Conservation (phyloP, 345 rosid genomes). For the Gossypium stocksii region DNA sequence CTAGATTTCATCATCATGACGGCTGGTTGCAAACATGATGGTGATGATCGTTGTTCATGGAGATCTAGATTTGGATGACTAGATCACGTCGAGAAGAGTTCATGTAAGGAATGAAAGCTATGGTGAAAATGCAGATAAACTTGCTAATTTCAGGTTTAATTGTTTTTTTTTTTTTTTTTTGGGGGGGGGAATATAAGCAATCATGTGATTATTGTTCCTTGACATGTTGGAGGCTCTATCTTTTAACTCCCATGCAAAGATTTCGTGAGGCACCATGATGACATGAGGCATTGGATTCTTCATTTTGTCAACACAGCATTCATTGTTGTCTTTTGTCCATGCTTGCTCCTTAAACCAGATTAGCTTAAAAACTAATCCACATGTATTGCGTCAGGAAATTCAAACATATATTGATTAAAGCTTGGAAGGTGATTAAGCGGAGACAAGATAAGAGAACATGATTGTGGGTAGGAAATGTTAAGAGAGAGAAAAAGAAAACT, state of each 20-base stretch:
- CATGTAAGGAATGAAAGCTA: too few species aligned
- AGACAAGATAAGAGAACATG: slow-evolving; percentile 9
- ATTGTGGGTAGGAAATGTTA: not conserved
- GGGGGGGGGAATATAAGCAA: not conserved
- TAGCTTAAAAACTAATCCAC: not conserved
- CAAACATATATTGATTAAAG: not conserved
- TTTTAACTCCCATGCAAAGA: slow-evolving; percentile 6
- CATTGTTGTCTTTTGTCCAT: not conserved
- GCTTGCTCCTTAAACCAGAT: not conserved
- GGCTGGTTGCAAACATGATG: slow-evolving; percentile 11
- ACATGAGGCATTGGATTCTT: slow-evolving; percentile 9
- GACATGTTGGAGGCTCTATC: not conserved
- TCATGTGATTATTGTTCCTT: slow-evolving; percentile 6
- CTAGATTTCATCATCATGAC: not conserved
- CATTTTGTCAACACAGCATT: slow-evolving; percentile 5
- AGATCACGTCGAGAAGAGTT: too few species aligned
- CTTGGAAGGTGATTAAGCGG: not conserved
- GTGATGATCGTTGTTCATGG: not conserved
- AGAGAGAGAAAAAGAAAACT: not conserved
- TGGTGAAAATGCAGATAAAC: not conserved
- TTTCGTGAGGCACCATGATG: slow-evolving; percentile 10
- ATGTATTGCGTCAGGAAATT: not conserved
- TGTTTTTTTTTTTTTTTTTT: too few species aligned
- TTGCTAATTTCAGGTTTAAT: not conserved
- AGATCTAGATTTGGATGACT: too few species aligned